Conservation (phyloP, 2,329 filamentous ascomycete species). For the Aspergillus ruber region DNA sequence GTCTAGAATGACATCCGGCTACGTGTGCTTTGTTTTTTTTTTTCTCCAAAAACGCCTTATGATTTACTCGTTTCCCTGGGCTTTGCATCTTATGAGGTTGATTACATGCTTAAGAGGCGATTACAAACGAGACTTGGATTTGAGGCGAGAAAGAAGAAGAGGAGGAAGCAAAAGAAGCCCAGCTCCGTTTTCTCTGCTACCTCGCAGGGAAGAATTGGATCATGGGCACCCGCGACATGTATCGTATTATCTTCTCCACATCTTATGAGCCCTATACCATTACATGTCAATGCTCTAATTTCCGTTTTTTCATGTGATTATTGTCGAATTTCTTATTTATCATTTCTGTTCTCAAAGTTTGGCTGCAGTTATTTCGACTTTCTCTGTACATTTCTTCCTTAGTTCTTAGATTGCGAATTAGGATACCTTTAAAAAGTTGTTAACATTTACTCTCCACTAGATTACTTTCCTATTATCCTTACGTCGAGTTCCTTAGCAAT, state of each 20-base stretch:
- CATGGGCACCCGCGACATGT: slow-evolving; percentile 23
- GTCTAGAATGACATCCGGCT: slow-evolving; percentile 50
- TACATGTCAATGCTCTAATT: slow-evolving; percentile 14
- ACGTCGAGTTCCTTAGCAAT: no score
- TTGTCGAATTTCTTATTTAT: neutral
- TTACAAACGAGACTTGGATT: slow-evolving; percentile 12
- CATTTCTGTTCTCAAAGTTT: no score
- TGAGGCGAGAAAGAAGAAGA: slow-evolving; percentile 5
- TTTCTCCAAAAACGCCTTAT: slow-evolving; percentile 1
- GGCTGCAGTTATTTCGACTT: no score
- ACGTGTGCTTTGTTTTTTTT: slow-evolving; percentile 9
- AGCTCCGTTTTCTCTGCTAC: slow-evolving; percentile 11
- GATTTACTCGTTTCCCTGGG: slow-evolving; percentile 10
- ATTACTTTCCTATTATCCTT: no score
- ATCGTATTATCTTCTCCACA: slow-evolving; percentile 29
- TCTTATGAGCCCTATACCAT: slow-evolving; percentile 21
- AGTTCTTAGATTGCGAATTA: no score
- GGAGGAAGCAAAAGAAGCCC: slow-evolving; percentile 5
- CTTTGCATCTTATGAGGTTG: neutral
- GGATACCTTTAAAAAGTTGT: no score
- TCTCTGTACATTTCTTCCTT: no score
- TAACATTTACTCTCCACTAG: no score
- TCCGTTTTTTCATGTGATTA: neutral
- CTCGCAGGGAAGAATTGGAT: slow-evolving; percentile 22
- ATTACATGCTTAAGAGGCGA: slow-evolving; percentile 12